These are phyloP conservation scores for Boletus subparvulus DNA, from an alignment of 768 basidiomycete genomes.

Conservation along the genomic window DNA sequence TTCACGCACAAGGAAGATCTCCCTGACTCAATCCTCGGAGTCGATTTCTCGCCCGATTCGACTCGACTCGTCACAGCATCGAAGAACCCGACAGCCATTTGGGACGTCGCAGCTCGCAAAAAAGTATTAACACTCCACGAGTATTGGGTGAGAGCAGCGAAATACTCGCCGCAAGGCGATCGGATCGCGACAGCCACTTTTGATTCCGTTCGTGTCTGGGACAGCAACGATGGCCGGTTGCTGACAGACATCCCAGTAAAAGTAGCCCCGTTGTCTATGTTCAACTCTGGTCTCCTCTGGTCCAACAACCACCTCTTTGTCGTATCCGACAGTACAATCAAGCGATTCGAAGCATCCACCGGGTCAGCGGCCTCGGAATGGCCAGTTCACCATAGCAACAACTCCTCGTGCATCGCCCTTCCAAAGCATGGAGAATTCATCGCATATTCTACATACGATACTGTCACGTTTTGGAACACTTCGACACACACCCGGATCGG, in stretches of 20 bases:
- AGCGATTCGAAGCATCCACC: neutral
- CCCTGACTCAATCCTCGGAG: too few species aligned
- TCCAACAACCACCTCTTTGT: neutral
- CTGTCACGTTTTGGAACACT: neutral
- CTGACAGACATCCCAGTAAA: neutral
- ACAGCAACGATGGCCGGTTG: neutral
- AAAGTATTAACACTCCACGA: neutral
- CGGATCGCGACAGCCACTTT: neutral
- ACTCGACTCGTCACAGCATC: neutral
- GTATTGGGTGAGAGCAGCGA: neutral
- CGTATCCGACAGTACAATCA: neutral
- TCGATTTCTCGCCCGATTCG: neutral
- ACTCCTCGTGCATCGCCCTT: neutral
- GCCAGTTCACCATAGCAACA: neutral
- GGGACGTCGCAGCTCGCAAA: neutral
- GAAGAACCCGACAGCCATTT: neutral
- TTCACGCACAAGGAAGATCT: neutral
- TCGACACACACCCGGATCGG: neutral
- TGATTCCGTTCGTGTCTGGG: neutral
- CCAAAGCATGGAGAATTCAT: neutral
- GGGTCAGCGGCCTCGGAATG: neutral
- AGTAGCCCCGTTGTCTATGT: neutral
- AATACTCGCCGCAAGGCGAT: neutral
- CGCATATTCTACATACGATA: neutral
- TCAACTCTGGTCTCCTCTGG: neutral